Conservation (phyloP, 2,329 filamentous ascomycete species). For the Fusarium odoratissimum region DNA sequence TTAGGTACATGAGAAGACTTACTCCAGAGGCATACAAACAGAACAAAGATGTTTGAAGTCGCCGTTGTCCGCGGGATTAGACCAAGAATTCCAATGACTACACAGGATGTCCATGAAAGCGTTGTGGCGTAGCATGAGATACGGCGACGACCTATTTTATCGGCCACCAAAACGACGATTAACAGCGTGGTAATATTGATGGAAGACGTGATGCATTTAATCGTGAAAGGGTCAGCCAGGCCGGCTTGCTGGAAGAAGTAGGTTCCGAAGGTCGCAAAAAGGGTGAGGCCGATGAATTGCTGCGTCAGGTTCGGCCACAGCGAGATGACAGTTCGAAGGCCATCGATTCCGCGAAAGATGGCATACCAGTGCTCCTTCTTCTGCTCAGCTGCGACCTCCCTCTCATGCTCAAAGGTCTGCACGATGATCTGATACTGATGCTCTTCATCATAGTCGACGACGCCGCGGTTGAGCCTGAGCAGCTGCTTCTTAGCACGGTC, state of each 20-base stretch:
- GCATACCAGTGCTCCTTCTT: background rate
- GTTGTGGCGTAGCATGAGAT: background rate
- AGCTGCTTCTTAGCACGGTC: background rate
- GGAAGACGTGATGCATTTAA: background rate
- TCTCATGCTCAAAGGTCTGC: background rate
- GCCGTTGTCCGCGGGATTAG: background rate
- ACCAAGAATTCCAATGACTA: background rate
- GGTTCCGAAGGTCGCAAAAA: background rate
- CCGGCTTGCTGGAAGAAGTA: background rate
- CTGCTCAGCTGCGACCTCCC: background rate
- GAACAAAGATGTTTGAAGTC: slow-evolving; percentile 4
- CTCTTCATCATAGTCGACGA: background rate
- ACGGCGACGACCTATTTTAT: background rate
- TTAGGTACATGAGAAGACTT: background rate
- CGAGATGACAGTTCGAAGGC: background rate
- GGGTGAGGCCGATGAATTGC: background rate
- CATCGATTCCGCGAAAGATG: background rate
- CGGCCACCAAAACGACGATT: background rate
- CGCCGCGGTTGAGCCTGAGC: background rate
- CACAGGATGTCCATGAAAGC: background rate
- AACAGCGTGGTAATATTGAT: background rate
- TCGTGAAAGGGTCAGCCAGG: background rate
- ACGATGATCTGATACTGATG: background rate
- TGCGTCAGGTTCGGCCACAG: background rate
- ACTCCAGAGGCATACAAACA: slow-evolving; percentile 24